phyloP scores from a whole-genome alignment of 441 rosid species.

The Syzygium syzygioides region DNA sequence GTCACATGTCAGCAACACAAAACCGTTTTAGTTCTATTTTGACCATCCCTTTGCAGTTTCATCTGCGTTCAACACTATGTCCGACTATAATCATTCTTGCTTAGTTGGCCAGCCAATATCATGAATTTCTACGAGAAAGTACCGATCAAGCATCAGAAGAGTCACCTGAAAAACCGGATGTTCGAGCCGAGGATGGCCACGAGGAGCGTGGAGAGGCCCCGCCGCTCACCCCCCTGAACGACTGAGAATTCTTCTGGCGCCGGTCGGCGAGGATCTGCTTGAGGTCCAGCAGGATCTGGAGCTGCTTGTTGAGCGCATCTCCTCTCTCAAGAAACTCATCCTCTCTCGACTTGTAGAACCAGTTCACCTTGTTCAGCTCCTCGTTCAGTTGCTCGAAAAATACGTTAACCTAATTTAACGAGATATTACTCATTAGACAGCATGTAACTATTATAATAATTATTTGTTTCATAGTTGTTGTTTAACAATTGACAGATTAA shows the following conservation, averaged over 20 bases:
- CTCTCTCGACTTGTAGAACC: constrained; percentile 66
- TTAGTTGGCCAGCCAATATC: background rate
- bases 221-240: constrained; percentile 6
- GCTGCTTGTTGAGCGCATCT: constrained; percentile 64
- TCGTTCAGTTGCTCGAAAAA: constrained; percentile 69
- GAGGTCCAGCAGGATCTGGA: constrained; percentile 58
- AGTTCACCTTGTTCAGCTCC: constrained; percentile 79
- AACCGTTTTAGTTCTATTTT: background rate
- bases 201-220: constrained; percentile 4
- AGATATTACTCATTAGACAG: background rate
- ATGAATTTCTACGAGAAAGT: background rate
- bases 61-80: background rate
- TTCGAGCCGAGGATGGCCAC: constrained; percentile 41
- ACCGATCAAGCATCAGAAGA: background rate
- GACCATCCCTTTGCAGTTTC: background rate
- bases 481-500: background rate
- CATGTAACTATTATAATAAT: background rate
- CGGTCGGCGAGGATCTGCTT: constrained; percentile 51
- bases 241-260: constrained; percentile 27
- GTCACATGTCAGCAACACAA: background rate
- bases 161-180: constrained; percentile 66
- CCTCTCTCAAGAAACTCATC: constrained; percentile 81
- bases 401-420: constrained; percentile 41
- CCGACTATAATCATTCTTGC: background rate
- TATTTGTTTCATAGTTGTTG: too few relatives aligned